A percentile compares a stretch with the other conserved stretches of the same genome.
These are phyloP conservation scores for Cydonia oblonga DNA, from an alignment of 331 rosid genomes.

Conservation along the genomic window DNA sequence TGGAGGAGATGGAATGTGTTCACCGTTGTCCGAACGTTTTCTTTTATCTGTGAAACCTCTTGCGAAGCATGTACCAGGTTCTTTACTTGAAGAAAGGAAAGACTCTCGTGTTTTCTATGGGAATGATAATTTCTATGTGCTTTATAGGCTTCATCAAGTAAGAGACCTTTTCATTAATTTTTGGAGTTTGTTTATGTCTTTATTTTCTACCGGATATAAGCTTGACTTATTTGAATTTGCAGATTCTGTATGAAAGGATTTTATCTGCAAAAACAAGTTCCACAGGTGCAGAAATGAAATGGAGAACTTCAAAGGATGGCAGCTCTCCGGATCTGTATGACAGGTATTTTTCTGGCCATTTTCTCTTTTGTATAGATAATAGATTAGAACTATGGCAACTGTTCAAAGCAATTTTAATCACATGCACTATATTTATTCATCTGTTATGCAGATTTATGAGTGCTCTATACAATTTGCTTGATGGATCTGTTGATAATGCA, in stretches of 20 bases:
- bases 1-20: conserved; percentile 55
- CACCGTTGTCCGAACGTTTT: conserved; percentile 62
- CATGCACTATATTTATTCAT: not conserved
- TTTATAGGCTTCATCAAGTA: conserved; percentile 95
- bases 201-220: not conserved
- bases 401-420: not conserved
- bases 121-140: conserved; percentile 83
- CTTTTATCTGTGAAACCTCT: conserved; percentile 80
- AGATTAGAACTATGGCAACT: not conserved
- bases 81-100: conserved; percentile 40
- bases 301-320: conserved; percentile 50
- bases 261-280: conserved; percentile 70
- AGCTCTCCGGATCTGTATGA: conserved; percentile 53
- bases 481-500: conserved; percentile 81
- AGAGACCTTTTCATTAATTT: conserved; percentile 1
- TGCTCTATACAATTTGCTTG: conserved; percentile 77
- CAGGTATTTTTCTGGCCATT: conserved; percentile 32
- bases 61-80: conserved; percentile 53
- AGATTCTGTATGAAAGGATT: conserved; percentile 85
- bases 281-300: conserved; percentile 43
- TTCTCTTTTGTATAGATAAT: not conserved
- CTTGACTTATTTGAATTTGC: conserved; percentile 16
- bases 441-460: conserved; percentile 49
- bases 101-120: conserved; percentile 68
- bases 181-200: not conserved